These are phyloP conservation scores for Rhodofomes roseus DNA, from an alignment of 1,284 basidiomycete species.

Conservation along the genomic window DNA sequence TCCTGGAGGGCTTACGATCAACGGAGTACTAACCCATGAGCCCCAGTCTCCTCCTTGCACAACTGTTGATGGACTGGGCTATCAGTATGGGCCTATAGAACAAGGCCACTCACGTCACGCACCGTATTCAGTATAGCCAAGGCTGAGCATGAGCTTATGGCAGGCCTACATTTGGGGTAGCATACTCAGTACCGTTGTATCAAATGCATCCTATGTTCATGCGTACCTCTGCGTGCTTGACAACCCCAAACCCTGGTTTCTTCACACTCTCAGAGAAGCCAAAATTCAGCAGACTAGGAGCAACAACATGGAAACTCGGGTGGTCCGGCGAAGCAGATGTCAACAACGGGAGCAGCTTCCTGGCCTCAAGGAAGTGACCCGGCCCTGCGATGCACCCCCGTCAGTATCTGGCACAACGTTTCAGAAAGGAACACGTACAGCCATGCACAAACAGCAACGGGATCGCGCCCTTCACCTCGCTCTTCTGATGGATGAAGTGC, in stretches of 20 bases:
- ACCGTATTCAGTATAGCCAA: constrained; percentile 29
- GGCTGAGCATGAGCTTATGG: constrained; percentile 4
- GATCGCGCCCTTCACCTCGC: constrained; percentile 32
- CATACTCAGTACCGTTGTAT: no score
- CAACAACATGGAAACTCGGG: constrained; percentile 43
- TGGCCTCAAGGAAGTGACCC: constrained; percentile 41
- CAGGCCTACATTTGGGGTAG: background rate
- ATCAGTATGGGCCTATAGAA: no score
- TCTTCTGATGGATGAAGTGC: constrained; percentile 42
- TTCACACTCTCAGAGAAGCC: constrained; percentile 32
- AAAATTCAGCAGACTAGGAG: constrained; percentile 40
- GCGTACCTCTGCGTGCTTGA: constrained; percentile 18
- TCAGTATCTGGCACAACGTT: background rate
- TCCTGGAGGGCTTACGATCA: background rate
- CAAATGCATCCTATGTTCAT: no score
- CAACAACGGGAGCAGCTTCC: constrained; percentile 28
- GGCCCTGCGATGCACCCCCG: constrained; percentile 27
- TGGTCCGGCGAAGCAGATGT: constrained; percentile 20
- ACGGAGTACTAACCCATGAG: background rate
- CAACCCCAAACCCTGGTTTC: constrained; percentile 33
- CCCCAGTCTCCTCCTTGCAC: constrained; percentile 8
- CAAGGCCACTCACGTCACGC: background rate
- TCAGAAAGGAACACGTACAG: constrained; percentile 29
- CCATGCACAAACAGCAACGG: constrained; percentile 45
- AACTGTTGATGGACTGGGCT: background rate